These are phyloP conservation scores for Candida sp. DNA, from an alignment of 1,139 yeast genomes.

Conservation along the genomic window DNA sequence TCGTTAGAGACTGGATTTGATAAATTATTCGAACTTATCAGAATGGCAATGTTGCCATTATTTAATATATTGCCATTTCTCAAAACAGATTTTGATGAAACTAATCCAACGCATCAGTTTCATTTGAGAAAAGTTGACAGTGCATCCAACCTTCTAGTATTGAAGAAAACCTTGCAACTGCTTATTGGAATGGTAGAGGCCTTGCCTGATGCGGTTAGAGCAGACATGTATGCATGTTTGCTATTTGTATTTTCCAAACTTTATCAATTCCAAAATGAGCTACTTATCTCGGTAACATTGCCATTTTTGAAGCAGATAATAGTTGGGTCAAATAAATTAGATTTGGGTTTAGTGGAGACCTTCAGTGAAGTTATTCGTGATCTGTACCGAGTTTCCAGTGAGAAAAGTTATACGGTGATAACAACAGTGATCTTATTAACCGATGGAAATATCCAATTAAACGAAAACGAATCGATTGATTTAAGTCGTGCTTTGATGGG, in stretches of 20 bases:
- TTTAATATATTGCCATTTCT: slow-evolving; percentile 60
- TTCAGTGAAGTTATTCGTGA: slow-evolving; percentile 36
- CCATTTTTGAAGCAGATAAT: slow-evolving; percentile 57
- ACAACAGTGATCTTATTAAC: slow-evolving; percentile 62
- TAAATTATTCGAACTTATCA: slow-evolving; percentile 74
- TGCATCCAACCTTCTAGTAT: slow-evolving; percentile 33
- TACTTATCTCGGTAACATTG: slow-evolving; percentile 48
- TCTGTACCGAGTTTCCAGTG: slow-evolving; percentile 19
- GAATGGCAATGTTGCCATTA: slow-evolving; percentile 69
- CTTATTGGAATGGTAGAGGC: slow-evolving; percentile 59
- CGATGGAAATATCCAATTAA: slow-evolving; percentile 42
- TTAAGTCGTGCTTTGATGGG: slow-evolving; percentile 32
- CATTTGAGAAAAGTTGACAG: slow-evolving; percentile 29
- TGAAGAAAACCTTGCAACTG: slow-evolving; percentile 52
- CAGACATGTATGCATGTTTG: slow-evolving; percentile 69
- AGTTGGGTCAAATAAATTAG: slow-evolving; percentile 23
- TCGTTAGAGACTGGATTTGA: slow-evolving; percentile 58
- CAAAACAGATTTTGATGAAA: slow-evolving; percentile 40
- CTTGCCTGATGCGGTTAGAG: slow-evolving; percentile 65
- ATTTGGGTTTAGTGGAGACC: slow-evolving; percentile 26
- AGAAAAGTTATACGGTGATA: slow-evolving; percentile 44
- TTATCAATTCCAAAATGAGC: slow-evolving; percentile 46
- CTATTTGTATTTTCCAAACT: slow-evolving; percentile 61
- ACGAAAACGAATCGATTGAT: slow-evolving; percentile 26
- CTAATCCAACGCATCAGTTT: slow-evolving; percentile 28